A percentile compares a stretch with the other conserved stretches of the same genome.
Evolutionary conservation across 1,284 basidiomycete species (phyloP).

Genomic region (Coniophora puteana): DNA sequence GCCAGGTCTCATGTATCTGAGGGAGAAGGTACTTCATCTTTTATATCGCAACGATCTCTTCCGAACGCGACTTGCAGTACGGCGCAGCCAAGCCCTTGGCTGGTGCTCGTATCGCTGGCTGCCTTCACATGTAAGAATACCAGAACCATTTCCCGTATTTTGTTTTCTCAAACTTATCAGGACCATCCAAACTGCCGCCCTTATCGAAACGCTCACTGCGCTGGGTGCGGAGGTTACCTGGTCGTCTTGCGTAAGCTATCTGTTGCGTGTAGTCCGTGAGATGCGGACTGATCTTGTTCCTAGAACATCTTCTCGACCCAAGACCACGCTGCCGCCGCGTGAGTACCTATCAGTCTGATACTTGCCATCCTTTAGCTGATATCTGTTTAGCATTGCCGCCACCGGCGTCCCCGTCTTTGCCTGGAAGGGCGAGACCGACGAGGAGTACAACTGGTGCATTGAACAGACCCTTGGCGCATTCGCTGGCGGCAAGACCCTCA

Average conservation of each 20-base stretch:
- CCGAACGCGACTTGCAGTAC: constrained; percentile 50
- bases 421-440: constrained; percentile 99
- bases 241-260: constrained; percentile 89
- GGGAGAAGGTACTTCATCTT: constrained; percentile 60
- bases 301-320: constrained; percentile 99
- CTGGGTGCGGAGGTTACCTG: constrained; percentile 98
- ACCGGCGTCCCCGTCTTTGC: constrained; percentile 98
- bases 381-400: constrained; percentile 75
- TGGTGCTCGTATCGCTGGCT: constrained; percentile 96
- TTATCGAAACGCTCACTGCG: constrained; percentile 93
- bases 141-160: not conserved
- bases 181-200: constrained; percentile 96
- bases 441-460: constrained; percentile 98
- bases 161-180: constrained; percentile 33
- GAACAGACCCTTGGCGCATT: constrained; percentile 92
- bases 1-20: constrained; percentile 92
- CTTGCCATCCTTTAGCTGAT: constrained; percentile 4
- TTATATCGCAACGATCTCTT: constrained; percentile 3
- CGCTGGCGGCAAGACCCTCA: constrained; percentile 76
- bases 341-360: constrained; percentile 23
- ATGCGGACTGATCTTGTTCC: constrained; percentile 11
- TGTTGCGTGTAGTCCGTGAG: constrained; percentile 3
- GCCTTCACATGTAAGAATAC: constrained; percentile 83
- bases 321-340: constrained; percentile 98
- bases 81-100: constrained; percentile 82